Percentiles rank a stretch among this genome's conserved stretches.
These are phyloP conservation scores for Pseudogymnoascus verrucosus DNA, from an alignment of 2,329 filamentous ascomycete genomes.

Conservation along the genomic window DNA sequence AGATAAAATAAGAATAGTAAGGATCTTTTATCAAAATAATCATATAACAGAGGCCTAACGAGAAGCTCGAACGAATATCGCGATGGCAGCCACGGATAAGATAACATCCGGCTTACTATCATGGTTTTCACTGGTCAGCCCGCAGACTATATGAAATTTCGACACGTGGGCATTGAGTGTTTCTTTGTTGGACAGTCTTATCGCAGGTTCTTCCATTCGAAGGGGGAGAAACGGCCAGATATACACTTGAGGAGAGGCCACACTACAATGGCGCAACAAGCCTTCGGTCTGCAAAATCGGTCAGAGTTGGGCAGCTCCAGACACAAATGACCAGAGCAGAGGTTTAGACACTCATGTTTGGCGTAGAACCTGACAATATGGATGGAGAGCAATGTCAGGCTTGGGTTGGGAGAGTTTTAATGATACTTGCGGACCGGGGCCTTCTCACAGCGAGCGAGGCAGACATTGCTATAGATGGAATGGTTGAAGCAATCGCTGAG, in stretches of 20 bases:
- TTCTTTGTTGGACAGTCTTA: background rate
- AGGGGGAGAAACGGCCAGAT: background rate
- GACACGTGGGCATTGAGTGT: background rate
- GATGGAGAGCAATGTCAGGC: background rate
- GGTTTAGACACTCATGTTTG: background rate
- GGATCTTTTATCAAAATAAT: background rate
- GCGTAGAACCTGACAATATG: background rate
- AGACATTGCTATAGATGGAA: background rate
- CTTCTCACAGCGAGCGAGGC: background rate
- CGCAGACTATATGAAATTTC: background rate
- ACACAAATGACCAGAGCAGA: background rate
- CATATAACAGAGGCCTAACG: background rate
- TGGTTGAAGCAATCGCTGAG: background rate
- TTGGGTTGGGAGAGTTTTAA: background rate
- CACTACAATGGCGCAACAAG: background rate
- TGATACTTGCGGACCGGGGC: background rate
- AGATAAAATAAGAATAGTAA: background rate
- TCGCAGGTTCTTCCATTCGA: background rate
- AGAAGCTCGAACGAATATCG: background rate
- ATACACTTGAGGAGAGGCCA: background rate
- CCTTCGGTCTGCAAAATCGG: background rate
- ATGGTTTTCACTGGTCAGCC: background rate
- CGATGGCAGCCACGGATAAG: background rate
- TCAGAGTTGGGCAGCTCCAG: background rate
- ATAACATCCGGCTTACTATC: background rate